phyloP scores from a whole-genome alignment of 768 basidiomycete genomes.

The Filobasidium wieringae region DNA sequence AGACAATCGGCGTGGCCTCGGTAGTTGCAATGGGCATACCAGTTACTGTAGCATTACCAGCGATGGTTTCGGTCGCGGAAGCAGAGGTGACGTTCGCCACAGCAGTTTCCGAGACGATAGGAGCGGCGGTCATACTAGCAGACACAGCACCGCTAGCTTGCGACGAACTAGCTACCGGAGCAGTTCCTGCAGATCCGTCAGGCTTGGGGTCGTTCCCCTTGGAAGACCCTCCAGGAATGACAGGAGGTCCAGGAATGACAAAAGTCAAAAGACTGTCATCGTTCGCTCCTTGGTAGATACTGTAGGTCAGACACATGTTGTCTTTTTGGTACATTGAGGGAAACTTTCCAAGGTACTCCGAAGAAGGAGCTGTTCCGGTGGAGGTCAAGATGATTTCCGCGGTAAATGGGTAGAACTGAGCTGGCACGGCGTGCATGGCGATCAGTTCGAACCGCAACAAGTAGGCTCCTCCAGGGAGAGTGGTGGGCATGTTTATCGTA shows the following conservation, averaged over 20 bases:
- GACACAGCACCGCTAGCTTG: neutral
- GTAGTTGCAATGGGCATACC: no score
- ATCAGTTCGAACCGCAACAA: slow-evolving; percentile 2
- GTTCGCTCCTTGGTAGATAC: neutral
- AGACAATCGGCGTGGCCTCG: neutral
- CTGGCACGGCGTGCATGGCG: slow-evolving; percentile 2
- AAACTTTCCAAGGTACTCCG: neutral
- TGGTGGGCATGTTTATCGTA: slow-evolving; percentile 2
- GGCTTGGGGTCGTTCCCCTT: neutral
- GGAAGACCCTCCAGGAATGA: neutral
- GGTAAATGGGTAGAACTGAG: slow-evolving; percentile 5
- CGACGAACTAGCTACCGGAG: neutral
- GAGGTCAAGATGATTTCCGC: slow-evolving; percentile 6
- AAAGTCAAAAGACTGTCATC: neutral
- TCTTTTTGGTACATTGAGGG: neutral
- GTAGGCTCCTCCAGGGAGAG: slow-evolving; percentile 3
- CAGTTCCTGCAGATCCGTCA: neutral
- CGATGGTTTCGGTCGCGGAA: neutral
- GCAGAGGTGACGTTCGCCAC: neutral
- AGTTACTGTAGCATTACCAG: neutral
- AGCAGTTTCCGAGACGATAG: neutral
- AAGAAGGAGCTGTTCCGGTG: neutral
- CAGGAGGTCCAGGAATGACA: no score
- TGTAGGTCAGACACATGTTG: neutral
- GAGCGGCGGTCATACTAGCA: neutral